These are phyloP conservation scores for Balakata baccata DNA, from an alignment of 345 rosid genomes.

Conservation along the genomic window DNA sequence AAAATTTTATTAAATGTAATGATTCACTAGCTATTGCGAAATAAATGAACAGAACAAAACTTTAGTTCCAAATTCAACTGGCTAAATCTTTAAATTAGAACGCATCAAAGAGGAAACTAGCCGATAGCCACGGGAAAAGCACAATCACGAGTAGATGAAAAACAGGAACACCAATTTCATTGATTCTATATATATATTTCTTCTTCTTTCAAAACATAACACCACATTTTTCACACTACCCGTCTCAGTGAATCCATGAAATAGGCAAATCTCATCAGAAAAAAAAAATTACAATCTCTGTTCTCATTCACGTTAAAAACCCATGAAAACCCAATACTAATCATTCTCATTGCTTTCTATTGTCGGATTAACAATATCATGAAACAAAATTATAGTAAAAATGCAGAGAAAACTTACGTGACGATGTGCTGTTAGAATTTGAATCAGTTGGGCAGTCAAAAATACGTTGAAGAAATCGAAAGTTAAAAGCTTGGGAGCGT, in stretches of 20 bases:
- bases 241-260: not conserved
- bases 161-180: not conserved
- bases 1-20: not conserved
- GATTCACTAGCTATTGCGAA: not conserved
- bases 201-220: no score
- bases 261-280: not conserved
- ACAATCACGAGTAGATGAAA: no score
- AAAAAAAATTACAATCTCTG: not conserved
- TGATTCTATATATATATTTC: not conserved
- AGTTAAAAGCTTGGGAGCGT: not conserved
- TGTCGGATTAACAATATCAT: not conserved
- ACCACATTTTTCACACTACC: not conserved
- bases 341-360: not conserved
- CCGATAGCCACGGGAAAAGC: no score
- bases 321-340: not conserved
- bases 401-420: slow-evolving; percentile 1
- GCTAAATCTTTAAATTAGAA: no score
- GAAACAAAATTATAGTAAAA: not conserved
- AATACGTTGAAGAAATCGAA: not conserved
- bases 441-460: not conserved
- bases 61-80: no score
- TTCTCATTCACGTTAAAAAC: not conserved
- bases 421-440: not conserved
- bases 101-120: no score
- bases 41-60: not conserved